Evolutionary conservation across 257 asterid genomes (phyloP).

Genomic region (Petunia axillaris): DNA sequence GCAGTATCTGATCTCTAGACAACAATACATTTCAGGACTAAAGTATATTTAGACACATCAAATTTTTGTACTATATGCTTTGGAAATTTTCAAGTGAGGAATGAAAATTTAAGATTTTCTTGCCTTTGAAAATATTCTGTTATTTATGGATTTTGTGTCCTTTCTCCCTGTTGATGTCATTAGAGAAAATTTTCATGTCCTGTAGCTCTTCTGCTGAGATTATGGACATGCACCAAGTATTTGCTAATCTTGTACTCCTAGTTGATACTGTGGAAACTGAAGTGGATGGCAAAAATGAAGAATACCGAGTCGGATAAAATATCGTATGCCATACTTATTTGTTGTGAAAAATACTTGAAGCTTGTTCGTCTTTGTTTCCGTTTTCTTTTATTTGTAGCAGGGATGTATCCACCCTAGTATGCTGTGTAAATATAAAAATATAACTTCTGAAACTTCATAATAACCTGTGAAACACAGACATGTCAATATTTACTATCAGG

Average conservation of each 20-base stretch:
- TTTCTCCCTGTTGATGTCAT: not conserved
- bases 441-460: too few relatives aligned
- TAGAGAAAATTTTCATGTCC: not conserved
- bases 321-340: not conserved
- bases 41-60: conserved; percentile 72
- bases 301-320: not conserved
- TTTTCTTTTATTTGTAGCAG: not conserved
- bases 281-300: not conserved
- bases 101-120: conserved; percentile 18
- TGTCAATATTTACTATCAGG: too few relatives aligned
- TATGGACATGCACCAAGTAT: not conserved
- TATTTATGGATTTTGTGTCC: conserved; percentile 5
- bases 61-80: conserved; percentile 46
- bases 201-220: too few relatives aligned
- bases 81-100: conserved; percentile 27
- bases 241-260: not conserved
- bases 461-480: too few relatives aligned
- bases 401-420: too few relatives aligned
- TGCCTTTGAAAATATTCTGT: not conserved
- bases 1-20: conserved; percentile 87
- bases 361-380: not conserved
- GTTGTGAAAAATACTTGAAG: not conserved
- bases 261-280: not conserved
- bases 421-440: too few relatives aligned
- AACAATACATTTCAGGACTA: conserved; percentile 83